Conservation (phyloP, 345 rosid species). For the Acer campestre region DNA sequence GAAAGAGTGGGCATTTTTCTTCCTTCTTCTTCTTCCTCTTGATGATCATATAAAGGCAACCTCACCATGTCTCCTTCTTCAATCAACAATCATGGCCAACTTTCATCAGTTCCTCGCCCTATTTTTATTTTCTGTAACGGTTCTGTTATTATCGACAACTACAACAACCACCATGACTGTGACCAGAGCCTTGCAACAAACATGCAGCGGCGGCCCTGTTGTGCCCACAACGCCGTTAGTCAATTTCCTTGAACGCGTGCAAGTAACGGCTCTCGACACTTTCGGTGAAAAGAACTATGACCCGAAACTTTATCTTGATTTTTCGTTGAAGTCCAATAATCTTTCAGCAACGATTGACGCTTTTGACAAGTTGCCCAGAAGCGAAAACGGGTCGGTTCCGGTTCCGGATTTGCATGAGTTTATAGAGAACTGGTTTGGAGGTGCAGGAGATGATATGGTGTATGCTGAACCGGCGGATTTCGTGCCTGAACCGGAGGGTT, state of each 20-base stretch:
- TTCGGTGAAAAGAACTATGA: conserved; percentile 49
- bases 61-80: neutral
- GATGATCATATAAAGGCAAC: neutral
- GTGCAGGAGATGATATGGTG: conserved; percentile 61
- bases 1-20: neutral
- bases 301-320: conserved; percentile 69
- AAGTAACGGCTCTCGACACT: conserved; percentile 56
- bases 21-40: too few relatives aligned
- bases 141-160: neutral
- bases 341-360: conserved; percentile 48
- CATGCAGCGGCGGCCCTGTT: conserved; percentile 30
- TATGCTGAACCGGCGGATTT: conserved; percentile 60
- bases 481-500: conserved; percentile 58
- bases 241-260: conserved; percentile 67
- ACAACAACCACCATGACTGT: neutral
- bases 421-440: conserved; percentile 39
- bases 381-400: conserved; percentile 34
- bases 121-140: neutral
- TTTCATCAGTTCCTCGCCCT: neutral
- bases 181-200: neutral
- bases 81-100: neutral
- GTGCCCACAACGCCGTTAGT: conserved; percentile 42
- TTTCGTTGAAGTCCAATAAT: conserved; percentile 52
- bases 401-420: conserved; percentile 33
- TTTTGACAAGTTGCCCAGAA: conserved; percentile 51